phyloP scores from a whole-genome alignment of 2,329 filamentous ascomycete species.

The Piedraia hortae region DNA sequence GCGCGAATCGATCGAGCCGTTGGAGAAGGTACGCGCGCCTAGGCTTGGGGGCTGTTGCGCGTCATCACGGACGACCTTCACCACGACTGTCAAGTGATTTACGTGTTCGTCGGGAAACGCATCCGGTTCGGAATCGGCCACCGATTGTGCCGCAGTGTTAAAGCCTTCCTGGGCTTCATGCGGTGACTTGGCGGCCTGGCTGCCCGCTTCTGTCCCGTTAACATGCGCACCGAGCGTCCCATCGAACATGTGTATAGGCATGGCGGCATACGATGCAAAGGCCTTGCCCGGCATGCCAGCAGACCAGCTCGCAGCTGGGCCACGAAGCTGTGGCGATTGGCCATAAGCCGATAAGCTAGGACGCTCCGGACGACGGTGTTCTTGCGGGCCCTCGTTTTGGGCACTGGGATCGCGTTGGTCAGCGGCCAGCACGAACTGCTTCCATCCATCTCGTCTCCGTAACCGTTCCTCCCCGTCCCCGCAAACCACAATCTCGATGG shows the following conservation, averaged over 20 bases:
- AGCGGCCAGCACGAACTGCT: constrained; percentile 47
- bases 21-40: constrained; percentile 24
- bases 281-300: constrained; percentile 4
- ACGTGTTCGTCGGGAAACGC: constrained; percentile 27
- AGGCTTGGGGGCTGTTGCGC: too few relatives aligned
- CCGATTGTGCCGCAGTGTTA: too few relatives aligned
- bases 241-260: constrained; percentile 2
- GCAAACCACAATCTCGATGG: constrained; percentile 46
- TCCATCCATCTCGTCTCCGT: constrained; percentile 48
- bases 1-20: constrained; percentile 27
- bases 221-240: constrained; percentile 4
- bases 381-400: constrained; percentile 41
- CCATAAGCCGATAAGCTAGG: constrained; percentile 14
- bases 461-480: constrained; percentile 56
- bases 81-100: constrained; percentile 24
- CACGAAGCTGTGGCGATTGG: constrained; percentile 5
- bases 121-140: constrained; percentile 14
- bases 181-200: constrained; percentile 10
- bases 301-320: constrained; percentile 5
- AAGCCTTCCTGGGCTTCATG: constrained; percentile 4
- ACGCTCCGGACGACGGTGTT: constrained; percentile 15
- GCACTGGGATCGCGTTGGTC: constrained; percentile 45
- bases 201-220: constrained; percentile 9
- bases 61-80: constrained; percentile 12
- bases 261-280: constrained; percentile 5